Base-by-base conservation (phyloP, 306 rosid genomes). In the Mucuna pruriens region DNA sequence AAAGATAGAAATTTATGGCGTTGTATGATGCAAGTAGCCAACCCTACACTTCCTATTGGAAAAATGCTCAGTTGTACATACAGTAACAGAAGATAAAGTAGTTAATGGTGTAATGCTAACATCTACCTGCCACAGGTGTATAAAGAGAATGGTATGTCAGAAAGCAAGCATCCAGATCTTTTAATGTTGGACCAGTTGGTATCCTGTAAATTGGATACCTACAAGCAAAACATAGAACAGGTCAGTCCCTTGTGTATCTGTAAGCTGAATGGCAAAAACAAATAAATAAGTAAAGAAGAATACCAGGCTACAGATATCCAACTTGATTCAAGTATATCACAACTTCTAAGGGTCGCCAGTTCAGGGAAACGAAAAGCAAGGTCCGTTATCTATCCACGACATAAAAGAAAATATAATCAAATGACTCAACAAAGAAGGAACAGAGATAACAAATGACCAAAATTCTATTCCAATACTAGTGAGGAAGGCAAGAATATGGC, bases 221-320 rank as follows among this genome's bases (percentile, higher is more conserved):
- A 72, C 78, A 84, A 78, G 29, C 69, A 75, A 54, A 63, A 17
- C 31, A 84, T 1, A 64, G 79, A 77, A 75, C 49, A 80, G 11
- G 45, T 40, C 74, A 77, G 81, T 82, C 52, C 61, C 71, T 52
- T 46, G 57, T 55, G 31, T 36, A 64, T 12, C 44, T n/a, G 34
- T 20, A 73, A 55, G 71, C 33, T 15, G 9, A 29, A 22, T 75
- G 81, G 39, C 74, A 72, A 76, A 17, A 19, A 57, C 75, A 84
- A n/a, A n/a, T n/a, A n/a, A n/a, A n/a, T 4, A 48, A 64, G 46
- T 82, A 60, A 75, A 82, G 71, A 42, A 84, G 12, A 51, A 36
- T 94, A 94, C 98, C 98, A 94, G 77, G 98, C 97, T 76, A 94
- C 94, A 77, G 97, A 94, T 84, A 94, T 86, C 98, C 98, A 94